A percentile compares a stretch with the other conserved stretches of the same genome.
Evolutionary conservation across 345 rosid genomes (phyloP).

Genomic region (Acer yangbiense): DNA sequence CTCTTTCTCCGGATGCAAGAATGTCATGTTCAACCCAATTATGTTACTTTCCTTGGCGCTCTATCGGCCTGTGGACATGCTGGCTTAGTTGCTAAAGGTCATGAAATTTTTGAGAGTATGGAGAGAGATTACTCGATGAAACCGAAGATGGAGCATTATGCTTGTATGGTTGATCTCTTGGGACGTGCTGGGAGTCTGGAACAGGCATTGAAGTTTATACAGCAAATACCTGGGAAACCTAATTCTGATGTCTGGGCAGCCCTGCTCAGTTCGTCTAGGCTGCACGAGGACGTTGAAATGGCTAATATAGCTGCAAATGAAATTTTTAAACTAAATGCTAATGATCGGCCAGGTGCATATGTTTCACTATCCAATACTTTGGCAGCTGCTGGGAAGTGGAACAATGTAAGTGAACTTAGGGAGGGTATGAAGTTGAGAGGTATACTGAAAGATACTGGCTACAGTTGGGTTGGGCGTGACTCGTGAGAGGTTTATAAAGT

Average conservation of each 20-base stretch:
- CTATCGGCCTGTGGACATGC: conserved; percentile 88
- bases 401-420: conserved; percentile 64
- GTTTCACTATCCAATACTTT: conserved; percentile 73
- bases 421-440: conserved; percentile 72
- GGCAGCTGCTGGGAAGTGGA: conserved; percentile 91
- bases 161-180: conserved; percentile 89
- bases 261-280: conserved; percentile 73
- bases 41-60: conserved; percentile 86
- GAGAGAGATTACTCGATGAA: conserved; percentile 61
- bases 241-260: conserved; percentile 92
- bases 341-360: conserved; percentile 84
- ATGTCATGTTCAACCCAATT: conserved; percentile 52
- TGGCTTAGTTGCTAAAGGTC: conserved; percentile 71
- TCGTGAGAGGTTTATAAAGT: conserved; percentile 28
- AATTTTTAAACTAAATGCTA: conserved; percentile 68
- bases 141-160: conserved; percentile 90
- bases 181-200: conserved; percentile 76
- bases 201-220: conserved; percentile 64
- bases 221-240: conserved; percentile 67
- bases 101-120: conserved; percentile 76
- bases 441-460: conserved; percentile 60
- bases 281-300: conserved; percentile 65
- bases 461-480: conserved; percentile 65
- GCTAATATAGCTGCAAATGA: conserved; percentile 71
- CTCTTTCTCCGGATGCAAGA: conserved; percentile 64